phyloP scores from a whole-genome alignment of 441 rosid species.

The Populus trichocarpa region DNA sequence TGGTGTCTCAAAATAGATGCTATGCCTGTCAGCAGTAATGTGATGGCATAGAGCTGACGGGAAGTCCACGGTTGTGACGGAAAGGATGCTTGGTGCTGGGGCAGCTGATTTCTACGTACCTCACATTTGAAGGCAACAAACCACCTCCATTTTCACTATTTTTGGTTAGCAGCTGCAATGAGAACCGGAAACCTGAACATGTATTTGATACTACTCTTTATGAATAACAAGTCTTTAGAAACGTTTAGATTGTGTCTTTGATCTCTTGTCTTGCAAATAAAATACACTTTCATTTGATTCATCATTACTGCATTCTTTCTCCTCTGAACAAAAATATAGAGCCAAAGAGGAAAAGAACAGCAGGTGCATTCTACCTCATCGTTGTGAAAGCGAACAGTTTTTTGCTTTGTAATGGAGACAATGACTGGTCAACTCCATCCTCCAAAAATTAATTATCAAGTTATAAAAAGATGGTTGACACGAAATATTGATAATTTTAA shows the following conservation, averaged over 20 bases:
- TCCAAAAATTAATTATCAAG: not conserved
- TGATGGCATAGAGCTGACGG: not conserved
- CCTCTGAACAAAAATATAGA: no score
- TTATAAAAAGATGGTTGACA: not conserved
- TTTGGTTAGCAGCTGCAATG: no score
- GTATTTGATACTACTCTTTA: not conserved
- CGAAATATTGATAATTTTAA: not conserved
- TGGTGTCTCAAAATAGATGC: constrained; percentile 46
- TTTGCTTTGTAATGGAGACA: no score
- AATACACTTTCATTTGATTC: no score
- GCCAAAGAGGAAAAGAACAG: no score
- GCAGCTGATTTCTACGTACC: not conserved
- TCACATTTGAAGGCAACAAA: not conserved
- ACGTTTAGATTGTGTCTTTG: no score
- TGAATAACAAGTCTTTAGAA: not conserved
- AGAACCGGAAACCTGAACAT: no score
- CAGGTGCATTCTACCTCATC: no score
- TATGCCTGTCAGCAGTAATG: not conserved
- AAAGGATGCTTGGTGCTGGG: not conserved
- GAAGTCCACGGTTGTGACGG: not conserved
- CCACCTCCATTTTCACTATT: not conserved
- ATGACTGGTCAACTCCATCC: not conserved
- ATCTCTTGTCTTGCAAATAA: no score
- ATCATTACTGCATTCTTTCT: no score
- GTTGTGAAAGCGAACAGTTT: no score